A percentile compares a stretch with the other conserved stretches of the same genome.
phyloP scores from a whole-genome alignment of 2,329 filamentous ascomycete genomes.

The Cladosporium colombiae region DNA sequence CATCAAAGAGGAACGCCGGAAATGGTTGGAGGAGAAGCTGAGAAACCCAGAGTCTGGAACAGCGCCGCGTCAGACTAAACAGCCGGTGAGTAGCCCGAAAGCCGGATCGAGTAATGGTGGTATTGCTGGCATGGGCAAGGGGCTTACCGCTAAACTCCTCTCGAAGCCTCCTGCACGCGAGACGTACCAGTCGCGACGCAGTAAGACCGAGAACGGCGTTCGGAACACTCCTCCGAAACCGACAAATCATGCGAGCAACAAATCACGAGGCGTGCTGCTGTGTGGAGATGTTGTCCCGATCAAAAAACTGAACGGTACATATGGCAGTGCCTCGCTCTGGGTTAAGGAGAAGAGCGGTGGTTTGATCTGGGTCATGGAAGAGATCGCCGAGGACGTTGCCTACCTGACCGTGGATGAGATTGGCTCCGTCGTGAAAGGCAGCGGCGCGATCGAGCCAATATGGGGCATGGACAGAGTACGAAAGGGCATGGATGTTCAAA shows the following conservation, averaged over 20 bases:
- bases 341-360: conserved; percentile 96
- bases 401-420: conserved; percentile 75
- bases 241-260: conserved; percentile 68
- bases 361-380: conserved; percentile 95
- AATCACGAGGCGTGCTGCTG: conserved; percentile 83
- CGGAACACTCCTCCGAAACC: conserved; percentile 49
- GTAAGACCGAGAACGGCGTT: conserved; percentile 65
- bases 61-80: conserved; percentile 24
- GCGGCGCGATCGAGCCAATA: conserved; percentile 78
- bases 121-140: conserved; percentile 68
- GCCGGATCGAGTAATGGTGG: conserved; percentile 31
- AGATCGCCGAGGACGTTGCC: conserved; percentile 93
- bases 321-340: conserved; percentile 92
- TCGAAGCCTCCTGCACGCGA: conserved; percentile 73
- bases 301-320: conserved; percentile 88
- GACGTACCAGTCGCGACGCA: conserved; percentile 55
- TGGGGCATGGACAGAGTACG: conserved; percentile 74
- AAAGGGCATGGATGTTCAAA: conserved; percentile 71
- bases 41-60: conserved; percentile 57
- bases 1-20: conserved; percentile 82
- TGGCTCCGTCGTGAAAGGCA: conserved; percentile 68
- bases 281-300: conserved; percentile 99
- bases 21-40: conserved; percentile 87
- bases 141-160: conserved; percentile 83
- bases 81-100: conserved; percentile 37